Base-by-base conservation (phyloP, 1,284 basidiomycete species). In the Tilletia walkeri region DNA sequence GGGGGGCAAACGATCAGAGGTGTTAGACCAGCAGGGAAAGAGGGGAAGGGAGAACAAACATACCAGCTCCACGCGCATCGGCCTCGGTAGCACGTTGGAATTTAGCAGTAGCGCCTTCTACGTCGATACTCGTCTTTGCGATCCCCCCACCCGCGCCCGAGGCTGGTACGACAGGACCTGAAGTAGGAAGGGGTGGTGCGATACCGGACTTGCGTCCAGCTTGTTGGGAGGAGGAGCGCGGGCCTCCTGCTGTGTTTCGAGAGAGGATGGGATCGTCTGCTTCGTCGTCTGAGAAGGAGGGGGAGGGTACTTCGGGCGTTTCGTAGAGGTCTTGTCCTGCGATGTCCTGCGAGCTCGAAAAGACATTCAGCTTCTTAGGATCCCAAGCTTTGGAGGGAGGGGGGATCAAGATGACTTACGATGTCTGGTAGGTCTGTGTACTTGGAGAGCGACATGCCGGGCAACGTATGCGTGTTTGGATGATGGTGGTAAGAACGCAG, bases 381-480 rank as follows among this genome's bases (percentile, higher is more conserved):
- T 30, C 24, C 24, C 36, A 24, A 24, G n/a, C n/a, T n/a, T n/a
- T 30, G n/a, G n/a, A 36, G 1, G 41, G 18, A 7, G 3, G 24
- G 2, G 34, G 24, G 24, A 50, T 7, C 7, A 5, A 1, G 24
- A 20, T 48, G 9, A 67, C 73, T 45, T 48, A 74, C 73, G 59
- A 74, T 74, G 38, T 74, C 73, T 2, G 73, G 73, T 49, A 74
- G 69, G 18, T 71, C 71, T 18, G 50, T 65, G 65, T 74, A 74
- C 56, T 74, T 74, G 39, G 70, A 72, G 70, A 73, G 59, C 14
- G 65, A 66, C 66, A 67, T 67, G 48, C 1, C 41, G 41, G 41
- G 41, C 14, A 45, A 45, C 41, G 41, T 30, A 30, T 30, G 24
- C 24, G 14, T 45, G 41, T 6, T 45, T 20, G 3, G 39, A 41